Evolutionary conservation across 768 basidiomycete species (phyloP).

Genomic region (Russula lepida): DNA sequence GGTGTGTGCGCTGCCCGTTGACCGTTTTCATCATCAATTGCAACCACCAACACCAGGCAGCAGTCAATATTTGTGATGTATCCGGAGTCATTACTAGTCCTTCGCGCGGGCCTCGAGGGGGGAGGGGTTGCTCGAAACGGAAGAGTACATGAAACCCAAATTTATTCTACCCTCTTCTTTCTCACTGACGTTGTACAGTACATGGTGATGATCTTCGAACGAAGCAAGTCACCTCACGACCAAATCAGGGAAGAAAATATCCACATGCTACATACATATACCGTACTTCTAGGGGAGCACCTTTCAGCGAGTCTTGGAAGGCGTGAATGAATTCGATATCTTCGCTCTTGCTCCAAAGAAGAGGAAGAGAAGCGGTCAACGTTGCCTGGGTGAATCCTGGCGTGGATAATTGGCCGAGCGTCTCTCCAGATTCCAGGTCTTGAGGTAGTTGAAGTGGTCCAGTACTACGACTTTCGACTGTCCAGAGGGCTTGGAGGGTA

Average conservation of each 20-base stretch:
- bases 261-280: neutral
- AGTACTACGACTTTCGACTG: neutral
- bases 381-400: neutral
- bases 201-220: neutral
- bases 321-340: neutral
- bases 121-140: too few species aligned
- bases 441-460: neutral
- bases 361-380: neutral
- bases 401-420: neutral
- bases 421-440: neutral
- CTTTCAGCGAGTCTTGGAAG: neutral
- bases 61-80: neutral
- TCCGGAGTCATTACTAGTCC: too few species aligned
- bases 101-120: too few species aligned
- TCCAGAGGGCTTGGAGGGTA: neutral
- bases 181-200: neutral
- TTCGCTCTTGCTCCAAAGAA: neutral
- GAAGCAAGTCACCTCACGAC: neutral
- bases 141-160: neutral
- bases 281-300: neutral
- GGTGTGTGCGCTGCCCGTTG: neutral
- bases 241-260: neutral
- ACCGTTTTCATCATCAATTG: neutral
- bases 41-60: neutral
- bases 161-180: neutral